Percentiles rank a stretch among this genome's conserved stretches.
Evolutionary conservation across 371 early-diverging fungal species (phyloP).

Genomic region (Syncephalis plumigaleata): DNA sequence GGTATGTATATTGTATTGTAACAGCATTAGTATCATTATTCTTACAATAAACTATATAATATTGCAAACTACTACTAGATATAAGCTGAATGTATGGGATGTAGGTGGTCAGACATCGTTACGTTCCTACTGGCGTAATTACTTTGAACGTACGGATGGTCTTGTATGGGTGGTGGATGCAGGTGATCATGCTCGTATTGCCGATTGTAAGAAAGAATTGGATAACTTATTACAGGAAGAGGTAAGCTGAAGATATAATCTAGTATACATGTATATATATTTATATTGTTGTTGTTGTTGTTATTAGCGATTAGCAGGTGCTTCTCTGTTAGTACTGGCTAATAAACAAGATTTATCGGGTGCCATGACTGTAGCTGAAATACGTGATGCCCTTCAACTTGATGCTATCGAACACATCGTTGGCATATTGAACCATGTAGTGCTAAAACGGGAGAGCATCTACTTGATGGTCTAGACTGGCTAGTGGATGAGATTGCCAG

Average conservation of each 20-base stretch:
- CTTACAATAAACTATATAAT: too few relatives aligned
- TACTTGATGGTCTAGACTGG: conserved; percentile 87
- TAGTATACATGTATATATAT: not conserved
- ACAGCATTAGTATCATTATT: too few relatives aligned
- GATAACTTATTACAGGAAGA: conserved; percentile 66
- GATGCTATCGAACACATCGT: conserved; percentile 70
- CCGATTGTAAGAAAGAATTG: conserved; percentile 71
- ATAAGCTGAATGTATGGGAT: conserved; percentile 85
- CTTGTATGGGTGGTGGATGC: conserved; percentile 98
- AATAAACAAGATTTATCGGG: conserved; percentile 92
- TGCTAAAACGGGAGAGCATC: conserved; percentile 76
- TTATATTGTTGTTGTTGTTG: not conserved
- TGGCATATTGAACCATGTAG: conserved; percentile 84
- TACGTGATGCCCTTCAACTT: conserved; percentile 56
- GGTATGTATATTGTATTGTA: conserved; percentile 16
- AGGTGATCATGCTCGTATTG: conserved; percentile 65
- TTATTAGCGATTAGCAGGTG: conserved; percentile 65
- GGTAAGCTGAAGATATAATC: conserved; percentile 14
- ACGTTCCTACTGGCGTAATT: conserved; percentile 97
- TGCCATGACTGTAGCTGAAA: conserved; percentile 51
- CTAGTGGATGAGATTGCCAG: conserved; percentile 77
- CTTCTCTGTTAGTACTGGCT: conserved; percentile 81
- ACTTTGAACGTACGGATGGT: conserved; percentile 98
- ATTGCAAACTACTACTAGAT: conserved; percentile 16
- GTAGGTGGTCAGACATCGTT: conserved; percentile 98